These are phyloP conservation scores for Apiotrichum domesticum DNA, from an alignment of 1,284 basidiomycete genomes.

Conservation along the genomic window DNA sequence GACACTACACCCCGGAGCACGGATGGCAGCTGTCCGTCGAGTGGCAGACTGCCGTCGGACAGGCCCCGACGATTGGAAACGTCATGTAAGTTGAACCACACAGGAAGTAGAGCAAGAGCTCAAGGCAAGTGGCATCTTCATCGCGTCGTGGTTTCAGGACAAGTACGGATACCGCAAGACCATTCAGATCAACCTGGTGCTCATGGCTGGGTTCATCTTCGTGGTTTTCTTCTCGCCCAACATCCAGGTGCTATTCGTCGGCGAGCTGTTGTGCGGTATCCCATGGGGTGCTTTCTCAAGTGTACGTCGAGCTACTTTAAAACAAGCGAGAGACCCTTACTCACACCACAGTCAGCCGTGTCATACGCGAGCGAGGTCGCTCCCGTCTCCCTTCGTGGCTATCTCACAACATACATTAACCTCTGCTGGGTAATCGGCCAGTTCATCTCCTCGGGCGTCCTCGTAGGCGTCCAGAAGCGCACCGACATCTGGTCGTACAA, in stretches of 20 bases:
- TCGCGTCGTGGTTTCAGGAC: slow-evolving; percentile 18
- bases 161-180: slow-evolving; percentile 24
- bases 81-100: slow-evolving; percentile 16
- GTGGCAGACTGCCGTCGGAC: slow-evolving; percentile 26
- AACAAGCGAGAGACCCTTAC: background rate
- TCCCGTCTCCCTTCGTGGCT: slow-evolving; percentile 34
- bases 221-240: slow-evolving; percentile 42
- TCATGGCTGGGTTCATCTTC: slow-evolving; percentile 28
- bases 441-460: slow-evolving; percentile 18
- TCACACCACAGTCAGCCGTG: slow-evolving; percentile 1
- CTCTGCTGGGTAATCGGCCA: slow-evolving; percentile 50
- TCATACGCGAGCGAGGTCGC: slow-evolving; percentile 51
- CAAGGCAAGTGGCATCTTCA: slow-evolving; percentile 19
- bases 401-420: slow-evolving; percentile 45
- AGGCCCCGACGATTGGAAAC: slow-evolving; percentile 18
- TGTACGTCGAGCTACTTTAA: background rate
- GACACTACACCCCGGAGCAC: background rate
- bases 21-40: slow-evolving; percentile 22
- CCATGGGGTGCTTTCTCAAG: slow-evolving; percentile 48
- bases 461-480: slow-evolving; percentile 5
- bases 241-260: slow-evolving; percentile 17
- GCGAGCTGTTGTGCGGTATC: slow-evolving; percentile 24
- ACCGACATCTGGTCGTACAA: slow-evolving; percentile 19
- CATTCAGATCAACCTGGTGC: slow-evolving; percentile 29
- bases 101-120: background rate